A percentile compares a stretch with the other conserved stretches of the same genome.
Conservation (phyloP, 2,329 filamentous ascomycete genomes). For the Botrytis galanthina region DNA sequence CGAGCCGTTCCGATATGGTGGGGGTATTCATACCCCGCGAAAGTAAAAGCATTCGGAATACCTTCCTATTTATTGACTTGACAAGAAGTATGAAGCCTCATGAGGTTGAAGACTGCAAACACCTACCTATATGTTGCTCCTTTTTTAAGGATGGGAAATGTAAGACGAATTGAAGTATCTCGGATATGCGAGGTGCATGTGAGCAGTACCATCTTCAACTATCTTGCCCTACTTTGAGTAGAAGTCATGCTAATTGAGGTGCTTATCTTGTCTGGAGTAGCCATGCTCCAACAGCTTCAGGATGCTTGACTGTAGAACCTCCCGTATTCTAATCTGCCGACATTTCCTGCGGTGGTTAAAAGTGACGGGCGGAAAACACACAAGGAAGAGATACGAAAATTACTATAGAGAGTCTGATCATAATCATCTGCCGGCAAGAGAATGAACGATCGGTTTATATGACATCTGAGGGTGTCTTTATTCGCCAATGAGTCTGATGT, state of each 20-base stretch:
- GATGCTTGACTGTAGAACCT: background rate
- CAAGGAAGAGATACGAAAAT: background rate
- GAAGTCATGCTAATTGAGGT: background rate
- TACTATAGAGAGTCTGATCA: background rate
- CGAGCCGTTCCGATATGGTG: background rate
- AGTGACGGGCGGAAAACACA: background rate
- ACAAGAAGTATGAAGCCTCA: background rate
- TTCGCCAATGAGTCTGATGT: background rate
- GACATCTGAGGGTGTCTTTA: background rate
- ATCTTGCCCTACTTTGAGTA: background rate
- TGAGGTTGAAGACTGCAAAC: background rate
- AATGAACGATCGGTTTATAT: background rate
- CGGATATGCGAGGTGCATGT: background rate
- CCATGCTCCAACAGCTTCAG: background rate
- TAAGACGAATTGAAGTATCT: background rate
- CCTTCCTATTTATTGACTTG: background rate
- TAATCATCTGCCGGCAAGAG: background rate
- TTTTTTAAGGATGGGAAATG: background rate
- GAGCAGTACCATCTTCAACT: background rate
- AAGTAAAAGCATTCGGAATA: background rate
- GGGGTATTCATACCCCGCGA: background rate
- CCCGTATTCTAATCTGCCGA: background rate
- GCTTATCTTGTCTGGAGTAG: background rate
- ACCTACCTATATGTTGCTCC: background rate
- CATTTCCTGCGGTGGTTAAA: background rate